phyloP scores from a whole-genome alignment of 129 eudicot genomes.

The Kitagawia praeruptora region DNA sequence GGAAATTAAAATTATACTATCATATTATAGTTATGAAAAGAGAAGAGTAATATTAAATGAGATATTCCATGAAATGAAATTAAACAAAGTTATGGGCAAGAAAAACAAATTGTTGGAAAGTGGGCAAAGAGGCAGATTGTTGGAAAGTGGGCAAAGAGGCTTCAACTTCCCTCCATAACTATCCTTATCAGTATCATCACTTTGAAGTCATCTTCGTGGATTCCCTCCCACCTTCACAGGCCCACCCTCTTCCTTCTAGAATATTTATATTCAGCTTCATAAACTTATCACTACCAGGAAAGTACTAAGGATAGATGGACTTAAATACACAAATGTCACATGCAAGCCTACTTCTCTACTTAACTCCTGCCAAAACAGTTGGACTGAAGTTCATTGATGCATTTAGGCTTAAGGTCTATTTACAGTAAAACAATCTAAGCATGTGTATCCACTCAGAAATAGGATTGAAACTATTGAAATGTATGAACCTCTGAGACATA shows the following conservation, averaged over 20 bases:
- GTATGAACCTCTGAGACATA: not conserved
- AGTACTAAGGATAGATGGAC: not conserved
- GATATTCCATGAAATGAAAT: not conserved
- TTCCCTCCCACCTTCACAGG: not conserved
- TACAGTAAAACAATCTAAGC: too few relatives aligned
- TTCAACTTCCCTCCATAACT: slow-evolving; percentile 1
- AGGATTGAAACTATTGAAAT: too few relatives aligned
- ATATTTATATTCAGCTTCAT: not conserved
- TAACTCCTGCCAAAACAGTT: not conserved
- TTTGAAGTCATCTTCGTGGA: not conserved
- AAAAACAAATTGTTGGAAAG: too few relatives aligned
- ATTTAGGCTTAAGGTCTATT: not conserved
- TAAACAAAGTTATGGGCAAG: not conserved
- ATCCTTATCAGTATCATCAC: slow-evolving; percentile 3
- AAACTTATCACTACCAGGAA: not conserved
- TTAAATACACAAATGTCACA: not conserved
- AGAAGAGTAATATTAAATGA: not conserved
- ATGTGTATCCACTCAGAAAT: too few relatives aligned
- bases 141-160: not conserved
- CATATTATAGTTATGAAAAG: not conserved
- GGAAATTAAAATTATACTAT: too few relatives aligned
- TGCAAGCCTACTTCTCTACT: not conserved
- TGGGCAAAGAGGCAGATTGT: too few relatives aligned
- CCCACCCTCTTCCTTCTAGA: not conserved
- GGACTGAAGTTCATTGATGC: not conserved